Evolutionary conservation across 2,329 filamentous ascomycete genomes (phyloP).

Genomic region (Sclerotinia sclerotiorum): DNA sequence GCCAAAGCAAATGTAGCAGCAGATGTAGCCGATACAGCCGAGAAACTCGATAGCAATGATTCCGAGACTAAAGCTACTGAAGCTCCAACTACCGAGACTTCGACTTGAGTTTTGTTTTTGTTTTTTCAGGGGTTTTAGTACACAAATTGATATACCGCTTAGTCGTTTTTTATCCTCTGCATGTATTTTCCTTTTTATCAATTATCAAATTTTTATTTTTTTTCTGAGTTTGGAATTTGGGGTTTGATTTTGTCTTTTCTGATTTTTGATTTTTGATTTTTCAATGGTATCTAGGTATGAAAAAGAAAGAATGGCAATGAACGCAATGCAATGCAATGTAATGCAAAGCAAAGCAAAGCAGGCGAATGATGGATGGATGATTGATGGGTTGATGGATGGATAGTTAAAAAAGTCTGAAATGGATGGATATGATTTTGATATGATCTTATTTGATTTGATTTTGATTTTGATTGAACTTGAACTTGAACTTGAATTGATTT

Average conservation of each 20-base stretch:
- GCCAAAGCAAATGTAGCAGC: conserved; percentile 39
- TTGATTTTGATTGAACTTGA: not conserved
- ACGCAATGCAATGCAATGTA: too few species aligned
- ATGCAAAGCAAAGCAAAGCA: too few species aligned
- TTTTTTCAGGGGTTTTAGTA: not conserved
- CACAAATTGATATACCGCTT: not conserved
- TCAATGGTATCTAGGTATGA: not conserved
- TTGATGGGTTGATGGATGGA: not conserved
- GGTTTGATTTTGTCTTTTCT: too few species aligned
- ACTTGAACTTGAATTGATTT: too few species aligned
- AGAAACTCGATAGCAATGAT: conserved; percentile 38
- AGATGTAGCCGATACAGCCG: conserved; percentile 49
- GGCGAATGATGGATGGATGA: not conserved
- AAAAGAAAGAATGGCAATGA: not conserved
- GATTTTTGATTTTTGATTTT: not conserved
- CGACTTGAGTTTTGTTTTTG: not conserved
- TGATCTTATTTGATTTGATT: not conserved
- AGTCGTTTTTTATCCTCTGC: not conserved
- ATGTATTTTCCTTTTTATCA: not conserved
- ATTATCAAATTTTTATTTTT: not conserved
- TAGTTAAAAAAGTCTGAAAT: conserved; percentile 1
- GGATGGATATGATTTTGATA: not conserved
- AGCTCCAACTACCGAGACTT: conserved; percentile 20
- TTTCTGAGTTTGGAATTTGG: not conserved
- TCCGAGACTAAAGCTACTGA: conserved; percentile 26